Conservation (phyloP, 768 basidiomycete genomes). For the Kwoniella botswanensis region DNA sequence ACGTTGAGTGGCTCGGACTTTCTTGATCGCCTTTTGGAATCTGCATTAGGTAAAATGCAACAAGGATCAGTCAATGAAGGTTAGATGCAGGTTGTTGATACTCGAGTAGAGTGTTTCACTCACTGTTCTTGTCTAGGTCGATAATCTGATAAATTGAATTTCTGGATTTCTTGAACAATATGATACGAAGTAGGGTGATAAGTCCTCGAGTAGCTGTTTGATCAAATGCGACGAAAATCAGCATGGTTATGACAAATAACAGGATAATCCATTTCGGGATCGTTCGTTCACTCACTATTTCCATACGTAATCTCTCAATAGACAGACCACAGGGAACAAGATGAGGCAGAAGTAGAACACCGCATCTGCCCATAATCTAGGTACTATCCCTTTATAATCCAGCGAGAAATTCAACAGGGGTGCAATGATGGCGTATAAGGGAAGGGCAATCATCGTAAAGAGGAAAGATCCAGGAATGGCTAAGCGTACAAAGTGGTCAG, state of each 20-base stretch:
- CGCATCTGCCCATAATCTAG: conserved; percentile 82
- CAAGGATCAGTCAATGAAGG: not conserved
- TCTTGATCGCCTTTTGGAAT: conserved; percentile 99
- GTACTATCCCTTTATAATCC: conserved; percentile 88
- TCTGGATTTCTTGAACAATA: conserved; percentile 98
- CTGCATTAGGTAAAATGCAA: conserved; percentile 58
- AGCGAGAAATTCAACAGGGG: conserved; percentile 83
- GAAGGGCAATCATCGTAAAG: conserved; percentile 95
- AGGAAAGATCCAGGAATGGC: conserved; percentile 97
- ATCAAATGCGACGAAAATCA: not conserved
- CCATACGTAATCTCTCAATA: conserved; percentile 89
- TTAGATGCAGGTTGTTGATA: too few relatives aligned
- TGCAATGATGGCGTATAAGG: conserved; percentile 84
- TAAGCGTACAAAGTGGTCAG: not conserved
- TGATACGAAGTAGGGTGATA: conserved; percentile 93
- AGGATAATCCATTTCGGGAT: not conserved
- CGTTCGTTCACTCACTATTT: conserved; percentile 76
- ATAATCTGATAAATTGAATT: conserved; percentile 96
- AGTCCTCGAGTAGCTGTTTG: conserved; percentile 79
- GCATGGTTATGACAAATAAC: not conserved
- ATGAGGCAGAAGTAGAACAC: conserved; percentile 90
- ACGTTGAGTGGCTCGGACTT: conserved; percentile 96
- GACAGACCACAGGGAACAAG: conserved; percentile 80
- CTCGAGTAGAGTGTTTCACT: conserved; percentile 3
- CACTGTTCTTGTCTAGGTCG: conserved; percentile 96